These are phyloP conservation scores for Leccinellum luteum DNA, from an alignment of 768 basidiomycete species.

Conservation along the genomic window DNA sequence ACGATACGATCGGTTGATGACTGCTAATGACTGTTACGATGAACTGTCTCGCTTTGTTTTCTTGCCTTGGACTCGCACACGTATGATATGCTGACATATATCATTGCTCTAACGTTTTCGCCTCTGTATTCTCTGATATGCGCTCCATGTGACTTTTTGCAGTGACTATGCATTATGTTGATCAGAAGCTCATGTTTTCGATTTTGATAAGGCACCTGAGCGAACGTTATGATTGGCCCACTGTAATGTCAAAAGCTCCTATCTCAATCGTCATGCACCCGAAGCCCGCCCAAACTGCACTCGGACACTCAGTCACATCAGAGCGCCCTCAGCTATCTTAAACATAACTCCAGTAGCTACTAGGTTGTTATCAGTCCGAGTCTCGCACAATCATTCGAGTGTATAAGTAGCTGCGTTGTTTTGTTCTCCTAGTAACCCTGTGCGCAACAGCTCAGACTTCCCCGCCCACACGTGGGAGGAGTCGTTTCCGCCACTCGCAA, in stretches of 20 bases:
- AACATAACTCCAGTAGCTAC: background rate
- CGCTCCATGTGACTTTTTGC: background rate
- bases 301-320: background rate
- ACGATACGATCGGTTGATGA: background rate
- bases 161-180: background rate
- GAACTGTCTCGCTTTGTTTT: constrained; percentile 3
- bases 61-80: background rate
- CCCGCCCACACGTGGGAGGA: background rate
- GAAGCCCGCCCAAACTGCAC: background rate
- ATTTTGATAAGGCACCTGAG: background rate
- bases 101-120: background rate
- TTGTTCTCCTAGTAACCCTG: background rate
- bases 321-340: background rate
- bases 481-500: background rate
- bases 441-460: background rate
- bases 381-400: no score
- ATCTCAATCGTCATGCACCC: background rate
- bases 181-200: background rate
- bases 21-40: background rate
- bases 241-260: background rate
- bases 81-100: background rate
- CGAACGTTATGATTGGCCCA: background rate
- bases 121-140: background rate
- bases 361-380: background rate
- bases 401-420: background rate